Conservation (phyloP, 129 eudicot genomes). For the Flaveria ramosissima region DNA sequence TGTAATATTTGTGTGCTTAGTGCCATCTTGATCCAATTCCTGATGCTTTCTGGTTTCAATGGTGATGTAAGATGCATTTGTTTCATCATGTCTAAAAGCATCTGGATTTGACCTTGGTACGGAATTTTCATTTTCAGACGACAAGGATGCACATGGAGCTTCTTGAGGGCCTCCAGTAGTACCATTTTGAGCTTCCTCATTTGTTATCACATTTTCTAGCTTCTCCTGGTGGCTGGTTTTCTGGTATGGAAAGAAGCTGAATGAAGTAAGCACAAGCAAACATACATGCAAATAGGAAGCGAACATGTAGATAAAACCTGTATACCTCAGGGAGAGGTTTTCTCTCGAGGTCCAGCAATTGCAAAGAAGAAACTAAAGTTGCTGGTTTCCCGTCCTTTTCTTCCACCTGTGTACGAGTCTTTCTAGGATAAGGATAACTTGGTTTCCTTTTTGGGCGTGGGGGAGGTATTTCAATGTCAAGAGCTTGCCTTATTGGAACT, state of each 20-base stretch:
- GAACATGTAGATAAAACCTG: not conserved
- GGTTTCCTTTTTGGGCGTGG: slow-evolving; percentile 99
- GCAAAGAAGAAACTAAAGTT: slow-evolving; percentile 44
- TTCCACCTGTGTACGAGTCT: slow-evolving; percentile 51
- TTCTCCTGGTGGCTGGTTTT: slow-evolving; percentile 43
- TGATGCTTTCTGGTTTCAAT: slow-evolving; percentile 47
- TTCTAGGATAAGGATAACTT: slow-evolving; percentile 90
- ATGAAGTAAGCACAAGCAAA: slow-evolving; percentile 14
- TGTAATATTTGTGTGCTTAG: slow-evolving; percentile 36
- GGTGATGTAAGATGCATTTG: slow-evolving; percentile 51
- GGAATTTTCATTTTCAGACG: slow-evolving; percentile 43
- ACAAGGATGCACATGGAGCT: slow-evolving; percentile 40
- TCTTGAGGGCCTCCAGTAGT: slow-evolving; percentile 21
- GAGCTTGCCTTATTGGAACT: slow-evolving; percentile 68
- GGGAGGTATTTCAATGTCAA: slow-evolving; percentile 96
- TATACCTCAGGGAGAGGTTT: slow-evolving; percentile 66
- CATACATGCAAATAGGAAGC: not conserved
- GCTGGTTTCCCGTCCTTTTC: slow-evolving; percentile 53
- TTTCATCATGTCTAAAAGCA: slow-evolving; percentile 47
- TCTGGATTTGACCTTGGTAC: slow-evolving; percentile 31
- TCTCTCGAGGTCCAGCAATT: slow-evolving; percentile 55
- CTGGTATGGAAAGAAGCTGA: slow-evolving; percentile 37
- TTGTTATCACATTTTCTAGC: slow-evolving; percentile 27
- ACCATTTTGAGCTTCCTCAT: slow-evolving; percentile 32
- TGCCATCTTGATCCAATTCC: slow-evolving; percentile 35